phyloP scores from a whole-genome alignment of 2,329 filamentous ascomycete species.

The Neocatenulostroma microsporum region DNA sequence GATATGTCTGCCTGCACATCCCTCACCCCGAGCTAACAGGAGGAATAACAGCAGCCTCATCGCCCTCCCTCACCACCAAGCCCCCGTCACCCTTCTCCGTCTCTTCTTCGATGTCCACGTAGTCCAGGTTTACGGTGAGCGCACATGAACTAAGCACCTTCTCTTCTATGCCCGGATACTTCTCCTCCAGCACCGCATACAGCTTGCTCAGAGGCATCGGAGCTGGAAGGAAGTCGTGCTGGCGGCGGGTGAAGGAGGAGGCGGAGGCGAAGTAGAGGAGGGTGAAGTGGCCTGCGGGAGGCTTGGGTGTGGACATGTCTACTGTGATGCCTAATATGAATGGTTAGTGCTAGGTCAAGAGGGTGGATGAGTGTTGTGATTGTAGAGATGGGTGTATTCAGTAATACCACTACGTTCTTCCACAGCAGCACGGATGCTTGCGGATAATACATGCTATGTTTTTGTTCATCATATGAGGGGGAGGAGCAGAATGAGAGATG shows the following conservation, averaged over 20 bases:
- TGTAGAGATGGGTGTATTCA: too few species aligned
- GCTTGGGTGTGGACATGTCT: conserved; percentile 37
- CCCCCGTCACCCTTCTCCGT: conserved; percentile 34
- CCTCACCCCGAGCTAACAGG: conserved; percentile 80
- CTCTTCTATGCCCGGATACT: conserved; percentile 60
- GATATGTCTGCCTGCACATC: too few species aligned
- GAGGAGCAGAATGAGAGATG: too few species aligned
- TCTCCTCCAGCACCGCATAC: conserved; percentile 59
- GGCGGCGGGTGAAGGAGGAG: conserved; percentile 60
- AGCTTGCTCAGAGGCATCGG: conserved; percentile 57
- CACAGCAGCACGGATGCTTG: too few species aligned
- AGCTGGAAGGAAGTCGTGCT: conserved; percentile 57
- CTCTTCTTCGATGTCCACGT: conserved; percentile 60
- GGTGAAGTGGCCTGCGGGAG: conserved; percentile 61
- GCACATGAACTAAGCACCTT: conserved; percentile 65
- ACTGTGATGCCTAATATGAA: too few species aligned
- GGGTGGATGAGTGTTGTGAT: too few species aligned
- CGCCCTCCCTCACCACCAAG: conserved; percentile 57
- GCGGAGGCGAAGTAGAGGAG: conserved; percentile 77
- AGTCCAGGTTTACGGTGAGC: conserved; percentile 72
- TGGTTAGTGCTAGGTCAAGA: too few species aligned
- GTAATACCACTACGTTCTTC: too few species aligned
- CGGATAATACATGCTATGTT: too few species aligned
- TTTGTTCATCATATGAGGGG: too few species aligned
- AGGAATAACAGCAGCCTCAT: conserved; percentile 82